Evolutionary conservation across 371 early-diverging fungal genomes (phyloP), one percentile per base, ranked within the genome.

Genomic region (Chytridiales sp.): DNA sequence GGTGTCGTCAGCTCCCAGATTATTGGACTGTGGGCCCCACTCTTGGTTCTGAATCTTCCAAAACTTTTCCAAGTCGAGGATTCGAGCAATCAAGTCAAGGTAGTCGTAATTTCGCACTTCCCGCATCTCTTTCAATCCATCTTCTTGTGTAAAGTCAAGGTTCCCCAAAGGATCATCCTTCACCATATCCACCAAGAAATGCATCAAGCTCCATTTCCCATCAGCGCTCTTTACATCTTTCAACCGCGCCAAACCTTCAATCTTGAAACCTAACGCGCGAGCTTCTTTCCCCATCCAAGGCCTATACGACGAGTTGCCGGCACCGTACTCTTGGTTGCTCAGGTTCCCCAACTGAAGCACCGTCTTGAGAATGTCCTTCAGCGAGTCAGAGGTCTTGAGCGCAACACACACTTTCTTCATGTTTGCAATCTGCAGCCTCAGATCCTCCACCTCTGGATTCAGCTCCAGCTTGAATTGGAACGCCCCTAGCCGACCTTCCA

Each of bases 161-260:
- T 72, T 60, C 66, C 61, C 73, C n/a, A 70, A 56, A 4, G 58
- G 32, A 22, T 34, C 59, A 40, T 61, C 49, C 22, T 56, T 56
- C 1, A 80, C 61, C 66, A 74, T 70, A 19, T 79, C 80, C 11
- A 74, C 80, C 46, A 81, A 53, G 27, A 76, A 78, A 27, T 57
- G 73, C 75, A 81, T 69, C 51, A 81, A 56, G 26, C 70, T 75
- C 73, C 72, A 77, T 44, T 76, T 74, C 4, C 81, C 79, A 47
- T 82, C 82, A 24, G 67, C 72, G 24, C 68, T 65, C 61, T 82
- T 82, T 17, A 82, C 79, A 58, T 82, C 82, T 47, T 67, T 65
- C 64, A 82, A 56, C 35, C 75, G 38, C 40, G 72, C 75, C 26
- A 82, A 54, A 4, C 72, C 75, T 17, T 82, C 82, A 21, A 82